Conservation (phyloP, 331 rosid species). For the Prunus yedoensis region DNA sequence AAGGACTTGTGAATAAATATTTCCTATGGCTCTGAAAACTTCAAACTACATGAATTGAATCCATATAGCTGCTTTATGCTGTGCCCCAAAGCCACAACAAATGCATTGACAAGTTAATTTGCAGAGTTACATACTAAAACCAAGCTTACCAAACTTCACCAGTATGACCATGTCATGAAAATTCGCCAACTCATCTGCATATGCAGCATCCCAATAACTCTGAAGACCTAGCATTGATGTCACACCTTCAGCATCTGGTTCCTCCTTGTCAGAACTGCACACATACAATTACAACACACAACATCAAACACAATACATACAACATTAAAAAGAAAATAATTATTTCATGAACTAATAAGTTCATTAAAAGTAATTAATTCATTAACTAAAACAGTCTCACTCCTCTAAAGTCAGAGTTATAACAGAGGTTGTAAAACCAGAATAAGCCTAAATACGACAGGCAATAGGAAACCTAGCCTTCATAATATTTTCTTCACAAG, state of each 20-base stretch:
- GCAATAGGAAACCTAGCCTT: background rate
- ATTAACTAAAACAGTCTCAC: no score
- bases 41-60: no score
- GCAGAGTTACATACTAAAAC: background rate
- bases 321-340: background rate
- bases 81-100: background rate
- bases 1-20: background rate
- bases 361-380: background rate
- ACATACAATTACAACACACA: conserved; percentile 10
- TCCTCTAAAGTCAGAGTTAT: background rate
- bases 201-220: conserved; percentile 93
- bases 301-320: conserved; percentile 14
- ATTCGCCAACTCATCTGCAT: conserved; percentile 77
- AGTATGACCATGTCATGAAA: conserved; percentile 88
- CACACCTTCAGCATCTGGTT: conserved; percentile 76
- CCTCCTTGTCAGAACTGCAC: conserved; percentile 97
- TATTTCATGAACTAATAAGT: background rate
- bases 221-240: conserved; percentile 87
- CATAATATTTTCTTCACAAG: background rate
- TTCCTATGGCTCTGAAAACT: background rate
- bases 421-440: background rate
- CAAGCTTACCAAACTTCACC: conserved; percentile 87
- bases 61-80: background rate
- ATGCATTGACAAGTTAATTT: background rate
- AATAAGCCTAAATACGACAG: background rate